phyloP scores from a whole-genome alignment of 169 alveolate genomes.

The Plasmodium knowlesi region DNA sequence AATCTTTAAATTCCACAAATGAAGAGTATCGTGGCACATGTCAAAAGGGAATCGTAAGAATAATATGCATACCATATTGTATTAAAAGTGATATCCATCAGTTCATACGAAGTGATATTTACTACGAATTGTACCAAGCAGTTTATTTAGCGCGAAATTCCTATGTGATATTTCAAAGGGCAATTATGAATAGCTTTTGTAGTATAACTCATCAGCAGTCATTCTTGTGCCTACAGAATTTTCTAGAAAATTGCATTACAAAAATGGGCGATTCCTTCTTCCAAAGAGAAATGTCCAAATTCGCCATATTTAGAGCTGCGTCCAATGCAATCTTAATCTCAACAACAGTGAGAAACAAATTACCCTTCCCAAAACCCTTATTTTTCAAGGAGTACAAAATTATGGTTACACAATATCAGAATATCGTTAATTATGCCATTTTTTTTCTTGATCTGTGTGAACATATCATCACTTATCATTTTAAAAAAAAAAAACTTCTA shows the following conservation, averaged over 20 bases:
- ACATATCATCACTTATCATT: background rate
- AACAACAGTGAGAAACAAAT: background rate
- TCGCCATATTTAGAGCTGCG: background rate
- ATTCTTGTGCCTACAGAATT: background rate
- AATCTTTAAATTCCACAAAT: background rate
- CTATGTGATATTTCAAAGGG: background rate
- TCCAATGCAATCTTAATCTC: background rate
- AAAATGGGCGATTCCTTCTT: background rate
- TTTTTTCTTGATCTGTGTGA: background rate
- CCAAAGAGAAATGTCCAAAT: background rate
- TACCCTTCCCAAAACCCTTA: background rate
- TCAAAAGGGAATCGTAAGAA: background rate
- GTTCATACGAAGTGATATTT: background rate
- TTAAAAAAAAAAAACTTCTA: background rate
- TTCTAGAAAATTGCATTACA: background rate
- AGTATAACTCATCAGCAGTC: background rate
- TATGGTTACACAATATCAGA: background rate
- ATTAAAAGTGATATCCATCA: background rate
- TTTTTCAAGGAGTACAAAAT: background rate
- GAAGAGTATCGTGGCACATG: background rate
- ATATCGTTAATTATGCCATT: conserved; percentile 2
- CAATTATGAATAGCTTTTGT: background rate
- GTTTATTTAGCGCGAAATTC: background rate
- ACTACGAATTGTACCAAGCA: background rate
- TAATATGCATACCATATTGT: conserved; percentile 7